Conservation (phyloP, 78 protist genomes). For the Isochrysis galbana region DNA sequence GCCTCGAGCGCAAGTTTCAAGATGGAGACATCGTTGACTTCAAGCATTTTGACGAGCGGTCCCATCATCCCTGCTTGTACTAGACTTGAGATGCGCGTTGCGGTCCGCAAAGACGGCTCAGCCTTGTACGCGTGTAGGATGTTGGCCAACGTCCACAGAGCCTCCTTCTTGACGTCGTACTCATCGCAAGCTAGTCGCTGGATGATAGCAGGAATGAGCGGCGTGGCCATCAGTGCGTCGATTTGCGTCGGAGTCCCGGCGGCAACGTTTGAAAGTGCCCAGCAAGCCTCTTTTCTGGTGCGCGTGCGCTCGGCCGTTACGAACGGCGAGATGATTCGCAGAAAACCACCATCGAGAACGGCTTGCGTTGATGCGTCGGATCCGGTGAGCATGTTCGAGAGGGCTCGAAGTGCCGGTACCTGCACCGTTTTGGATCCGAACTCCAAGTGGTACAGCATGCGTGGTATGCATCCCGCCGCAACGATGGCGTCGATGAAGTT, state of each 20-base stretch:
- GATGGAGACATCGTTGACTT: not conserved
- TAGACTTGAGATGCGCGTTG: not conserved
- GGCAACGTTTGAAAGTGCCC: slow-evolving; percentile 97
- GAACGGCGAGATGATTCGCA: not conserved
- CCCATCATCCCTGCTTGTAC: not conserved
- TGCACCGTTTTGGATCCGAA: slow-evolving; percentile 61
- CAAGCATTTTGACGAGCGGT: not conserved
- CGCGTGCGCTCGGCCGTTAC: not conserved
- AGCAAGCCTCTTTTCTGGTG: slow-evolving; percentile 94
- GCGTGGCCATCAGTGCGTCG: not conserved
- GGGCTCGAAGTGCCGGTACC: slow-evolving; percentile 93
- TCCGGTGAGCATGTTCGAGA: slow-evolving; percentile 98
- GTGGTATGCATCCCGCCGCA: slow-evolving; percentile 67
- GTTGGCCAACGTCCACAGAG: not conserved
- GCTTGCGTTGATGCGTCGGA: slow-evolving; percentile 91
- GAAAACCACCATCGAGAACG: slow-evolving; percentile 58
- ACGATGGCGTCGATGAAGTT: slow-evolving; percentile 81
- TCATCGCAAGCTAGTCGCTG: not conserved
- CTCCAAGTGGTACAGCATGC: slow-evolving; percentile 83
- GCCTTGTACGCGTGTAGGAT: not conserved
- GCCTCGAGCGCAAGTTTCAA: not conserved
- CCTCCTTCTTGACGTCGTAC: not conserved
- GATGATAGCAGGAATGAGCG: not conserved
- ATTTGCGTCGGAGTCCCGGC: slow-evolving; percentile 82
- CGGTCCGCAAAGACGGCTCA: not conserved